Evolutionary conservation across 2,329 filamentous ascomycete genomes (phyloP).

Genomic region (Botrytis elliptica): DNA sequence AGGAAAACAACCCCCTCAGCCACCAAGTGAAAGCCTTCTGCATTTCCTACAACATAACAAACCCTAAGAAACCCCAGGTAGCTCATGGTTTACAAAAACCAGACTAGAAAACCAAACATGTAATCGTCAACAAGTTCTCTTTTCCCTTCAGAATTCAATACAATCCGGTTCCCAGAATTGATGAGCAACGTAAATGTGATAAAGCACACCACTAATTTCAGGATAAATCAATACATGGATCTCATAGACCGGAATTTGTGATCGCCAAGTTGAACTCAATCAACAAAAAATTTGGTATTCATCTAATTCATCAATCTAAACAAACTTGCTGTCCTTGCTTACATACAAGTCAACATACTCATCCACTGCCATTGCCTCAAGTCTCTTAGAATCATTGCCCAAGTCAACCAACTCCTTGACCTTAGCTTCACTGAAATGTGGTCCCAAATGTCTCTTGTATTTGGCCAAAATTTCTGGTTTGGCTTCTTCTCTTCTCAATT

Average conservation of each 20-base stretch:
- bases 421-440: conserved; percentile 73
- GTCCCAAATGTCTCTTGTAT: conserved; percentile 87
- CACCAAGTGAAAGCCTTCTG: background rate
- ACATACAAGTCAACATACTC: conserved; percentile 87
- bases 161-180: background rate
- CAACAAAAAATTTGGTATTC: conserved; percentile 38
- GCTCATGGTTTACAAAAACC: no score
- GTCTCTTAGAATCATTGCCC: conserved; percentile 68
- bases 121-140: no score
- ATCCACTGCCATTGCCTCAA: conserved; percentile 83
- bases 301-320: conserved; percentile 10
- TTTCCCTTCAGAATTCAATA: no score
- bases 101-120: no score
- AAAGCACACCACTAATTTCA: background rate
- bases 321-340: conserved; percentile 61
- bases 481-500: conserved; percentile 86
- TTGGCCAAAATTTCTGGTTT: conserved; percentile 96
- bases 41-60: background rate
- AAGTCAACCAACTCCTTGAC: conserved; percentile 82
- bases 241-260: background rate
- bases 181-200: background rate
- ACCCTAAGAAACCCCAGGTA: background rate
- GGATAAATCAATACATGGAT: background rate
- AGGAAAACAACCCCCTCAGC: background rate
- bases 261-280: background rate